Evolutionary conservation across 163 green algal genomes (phyloP).

Genomic region (Scenedesmus sp.): DNA sequence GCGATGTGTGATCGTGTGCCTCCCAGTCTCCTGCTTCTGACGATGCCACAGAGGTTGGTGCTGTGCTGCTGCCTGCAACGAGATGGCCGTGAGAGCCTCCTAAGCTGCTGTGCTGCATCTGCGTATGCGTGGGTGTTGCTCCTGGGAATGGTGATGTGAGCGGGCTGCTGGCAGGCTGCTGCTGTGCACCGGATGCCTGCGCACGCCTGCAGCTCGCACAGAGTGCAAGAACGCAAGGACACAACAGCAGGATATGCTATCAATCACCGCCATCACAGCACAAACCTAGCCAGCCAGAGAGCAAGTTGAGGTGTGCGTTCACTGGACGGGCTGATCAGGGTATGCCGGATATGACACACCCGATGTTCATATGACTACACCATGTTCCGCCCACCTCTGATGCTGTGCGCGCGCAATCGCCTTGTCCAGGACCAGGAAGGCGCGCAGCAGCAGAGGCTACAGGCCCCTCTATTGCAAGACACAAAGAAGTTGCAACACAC

Average conservation of each 20-base stretch:
- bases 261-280: neutral
- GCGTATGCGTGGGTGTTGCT: neutral
- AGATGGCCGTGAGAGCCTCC: neutral
- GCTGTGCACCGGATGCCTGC: neutral
- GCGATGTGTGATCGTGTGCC: neutral
- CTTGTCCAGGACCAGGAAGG: conserved; percentile 69
- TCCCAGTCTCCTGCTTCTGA: conserved; percentile 45
- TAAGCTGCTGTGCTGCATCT: conserved; percentile 16
- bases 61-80: conserved; percentile 37
- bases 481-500: neutral
- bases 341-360: too few species aligned
- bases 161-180: neutral
- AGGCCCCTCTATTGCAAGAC: neutral
- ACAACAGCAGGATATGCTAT: neutral
- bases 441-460: conserved; percentile 40
- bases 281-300: too few species aligned
- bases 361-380: too few species aligned
- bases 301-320: too few species aligned
- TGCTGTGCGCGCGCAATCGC: conserved; percentile 57
- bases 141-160: conserved; percentile 22
- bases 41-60: conserved; percentile 16
- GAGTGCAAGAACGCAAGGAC: neutral
- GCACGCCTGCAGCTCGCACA: neutral
- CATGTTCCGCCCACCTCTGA: neutral
- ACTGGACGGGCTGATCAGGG: too few species aligned